These are phyloP conservation scores for Curvularia hawaiiensis DNA, from an alignment of 2,329 filamentous ascomycete species.

Conservation along the genomic window DNA sequence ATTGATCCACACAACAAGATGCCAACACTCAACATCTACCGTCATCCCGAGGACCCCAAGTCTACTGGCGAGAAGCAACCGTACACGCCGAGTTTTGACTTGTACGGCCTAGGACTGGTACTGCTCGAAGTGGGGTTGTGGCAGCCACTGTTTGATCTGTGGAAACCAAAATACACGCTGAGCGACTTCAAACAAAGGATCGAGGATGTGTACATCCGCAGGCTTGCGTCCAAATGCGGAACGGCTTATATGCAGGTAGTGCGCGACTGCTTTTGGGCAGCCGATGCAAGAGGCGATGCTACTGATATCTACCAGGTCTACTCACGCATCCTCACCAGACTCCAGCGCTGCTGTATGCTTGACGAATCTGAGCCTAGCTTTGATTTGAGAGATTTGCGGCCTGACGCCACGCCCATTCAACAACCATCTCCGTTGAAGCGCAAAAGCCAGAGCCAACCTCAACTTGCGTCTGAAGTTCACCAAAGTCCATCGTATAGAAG, in stretches of 20 bases:
- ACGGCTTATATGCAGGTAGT: constrained; percentile 78
- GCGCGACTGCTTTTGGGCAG: constrained; percentile 72
- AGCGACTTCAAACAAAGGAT: constrained; percentile 67
- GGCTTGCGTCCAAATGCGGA: constrained; percentile 71
- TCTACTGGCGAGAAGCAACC: constrained; percentile 36
- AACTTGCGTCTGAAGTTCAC: constrained; percentile 32
- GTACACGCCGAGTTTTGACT: constrained; percentile 57
- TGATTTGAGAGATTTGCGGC: constrained; percentile 35
- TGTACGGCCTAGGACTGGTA: constrained; percentile 75
- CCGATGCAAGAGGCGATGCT: constrained; percentile 54
- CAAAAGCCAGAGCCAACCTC: constrained; percentile 36
- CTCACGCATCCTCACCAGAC: constrained; percentile 53
- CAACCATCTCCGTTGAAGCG: constrained; percentile 38
- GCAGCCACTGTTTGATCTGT: constrained; percentile 66
- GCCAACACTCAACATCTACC: constrained; percentile 62
- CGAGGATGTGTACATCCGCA: constrained; percentile 68
- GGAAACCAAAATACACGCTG: constrained; percentile 64
- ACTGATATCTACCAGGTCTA: constrained; percentile 44
- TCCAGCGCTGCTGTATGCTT: constrained; percentile 48
- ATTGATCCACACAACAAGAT: constrained; percentile 54
- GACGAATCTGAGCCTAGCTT: constrained; percentile 44
- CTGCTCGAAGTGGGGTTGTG: constrained; percentile 78
- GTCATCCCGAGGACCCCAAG: constrained; percentile 64
- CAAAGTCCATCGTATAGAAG: constrained; percentile 42
- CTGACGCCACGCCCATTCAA: constrained; percentile 27